Percentiles rank a stretch among this genome's conserved stretches.
Evolutionary conservation across 1,284 basidiomycete species (phyloP).

Genomic region (Ganoderma leucocontextum): DNA sequence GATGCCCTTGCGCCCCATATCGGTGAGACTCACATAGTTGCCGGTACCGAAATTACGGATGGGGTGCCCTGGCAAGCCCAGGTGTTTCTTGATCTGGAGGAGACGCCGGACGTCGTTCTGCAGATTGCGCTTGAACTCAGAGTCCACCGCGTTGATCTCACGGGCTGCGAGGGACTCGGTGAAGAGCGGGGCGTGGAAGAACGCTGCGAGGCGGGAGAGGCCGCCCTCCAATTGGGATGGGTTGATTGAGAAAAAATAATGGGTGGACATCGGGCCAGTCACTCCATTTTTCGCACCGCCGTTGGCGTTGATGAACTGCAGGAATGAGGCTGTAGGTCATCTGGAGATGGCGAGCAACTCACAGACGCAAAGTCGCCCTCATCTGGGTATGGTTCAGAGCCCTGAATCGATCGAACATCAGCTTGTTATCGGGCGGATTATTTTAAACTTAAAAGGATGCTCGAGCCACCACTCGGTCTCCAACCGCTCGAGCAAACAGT

Average conservation of each 20-base stretch:
- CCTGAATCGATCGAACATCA: slow-evolving; percentile 37
- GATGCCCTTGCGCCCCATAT: slow-evolving; percentile 31
- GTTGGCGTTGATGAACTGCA: slow-evolving; percentile 62
- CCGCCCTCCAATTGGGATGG: slow-evolving; percentile 59
- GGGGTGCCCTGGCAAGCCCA: slow-evolving; percentile 57
- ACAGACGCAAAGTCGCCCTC: slow-evolving; percentile 64
- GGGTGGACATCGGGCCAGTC: slow-evolving; percentile 69
- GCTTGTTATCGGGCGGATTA: background rate
- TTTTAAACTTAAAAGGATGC: background rate
- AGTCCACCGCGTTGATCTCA: slow-evolving; percentile 76
- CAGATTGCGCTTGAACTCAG: slow-evolving; percentile 76
- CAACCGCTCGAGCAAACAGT: background rate
- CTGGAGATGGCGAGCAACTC: slow-evolving; percentile 19
- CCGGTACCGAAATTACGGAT: slow-evolving; percentile 77
- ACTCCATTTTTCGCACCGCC: slow-evolving; percentile 71
- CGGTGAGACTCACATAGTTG: slow-evolving; percentile 59
- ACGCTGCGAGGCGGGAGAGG: slow-evolving; percentile 70
- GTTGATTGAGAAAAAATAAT: slow-evolving; percentile 70
- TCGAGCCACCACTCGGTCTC: background rate
- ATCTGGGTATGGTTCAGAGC: slow-evolving; percentile 54
- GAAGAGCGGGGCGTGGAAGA: slow-evolving; percentile 75
- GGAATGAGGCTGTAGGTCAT: background rate
- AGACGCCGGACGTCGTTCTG: slow-evolving; percentile 70
- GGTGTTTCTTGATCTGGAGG: slow-evolving; percentile 69
- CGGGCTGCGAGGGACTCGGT: slow-evolving; percentile 66